Base-by-base conservation (phyloP, 176 grass and related monocot genomes). In the Oryza longistaminata region DNA sequence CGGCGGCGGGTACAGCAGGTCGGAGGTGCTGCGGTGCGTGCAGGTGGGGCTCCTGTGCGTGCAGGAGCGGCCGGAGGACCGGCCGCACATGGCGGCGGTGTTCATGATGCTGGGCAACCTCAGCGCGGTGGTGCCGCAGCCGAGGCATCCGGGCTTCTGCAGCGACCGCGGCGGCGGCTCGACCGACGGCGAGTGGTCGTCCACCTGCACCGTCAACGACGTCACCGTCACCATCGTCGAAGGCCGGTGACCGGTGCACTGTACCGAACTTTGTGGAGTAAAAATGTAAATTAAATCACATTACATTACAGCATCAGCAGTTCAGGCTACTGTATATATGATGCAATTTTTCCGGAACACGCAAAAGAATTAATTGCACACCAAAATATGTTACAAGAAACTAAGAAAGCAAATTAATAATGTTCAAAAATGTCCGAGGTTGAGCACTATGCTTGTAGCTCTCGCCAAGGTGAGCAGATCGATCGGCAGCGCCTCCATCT, bases 21-120 rank as follows among this genome's bases (percentile, higher is more conserved):
- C 80, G 48, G 83, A 94, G 83, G 87, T 87, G 65, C 52, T 89
- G 42, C 87, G 90, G 69, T 97, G 90, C 86, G 81, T 94, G 45
- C 88, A 97, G 85, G 88, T 97, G 8, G 95, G 86, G 11, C 88
- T 94, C 50, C 58, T 97, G 42, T 97, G 95, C 66, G 90, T 91
- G 60, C 95, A 97, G 89, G 92, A 97, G 31, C 46, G 83, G 7
- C 61, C 92, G 16, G 85, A 91, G 60, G 91, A 92, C 37, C 88
- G 95, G 58, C 95, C 95, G 39, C 76, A 76, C 66, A 97, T 94
- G 92, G 79, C 83, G 31, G 66, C 83, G 48, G 92, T 85, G 68
- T 76, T 91, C 73, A 46, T 97, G 75, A 90, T 88, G 90, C 64
- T 97, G 61, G 80, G 81, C 50, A 97, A 93, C 87, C 90, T 78